Evolutionary conservation across 371 early-diverging fungal species (phyloP).

Genomic region (Saksenaea vasiformis): DNA sequence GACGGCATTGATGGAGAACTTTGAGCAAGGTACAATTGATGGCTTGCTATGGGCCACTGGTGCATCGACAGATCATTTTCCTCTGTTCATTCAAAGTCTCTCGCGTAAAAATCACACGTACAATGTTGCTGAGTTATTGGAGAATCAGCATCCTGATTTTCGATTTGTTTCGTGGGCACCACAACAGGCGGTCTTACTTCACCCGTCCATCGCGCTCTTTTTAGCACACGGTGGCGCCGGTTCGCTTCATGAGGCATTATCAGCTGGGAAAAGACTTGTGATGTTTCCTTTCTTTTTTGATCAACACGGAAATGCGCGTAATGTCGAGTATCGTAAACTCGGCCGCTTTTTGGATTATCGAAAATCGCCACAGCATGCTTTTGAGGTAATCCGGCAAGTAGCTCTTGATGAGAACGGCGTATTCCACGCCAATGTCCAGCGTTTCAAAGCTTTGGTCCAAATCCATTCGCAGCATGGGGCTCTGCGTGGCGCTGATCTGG

Average conservation of each 20-base stretch:
- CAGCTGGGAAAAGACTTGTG: conserved; percentile 27
- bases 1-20: conserved; percentile 8
- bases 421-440: conserved; percentile 12
- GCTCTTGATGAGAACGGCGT: conserved; percentile 3
- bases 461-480: conserved; percentile 19
- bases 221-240: conserved; percentile 45
- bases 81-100: not conserved
- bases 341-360: not conserved
- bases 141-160: conserved; percentile 8
- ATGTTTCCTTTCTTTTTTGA: conserved; percentile 42
- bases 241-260: conserved; percentile 36
- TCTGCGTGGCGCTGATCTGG: conserved; percentile 22
- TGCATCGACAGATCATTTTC: not conserved
- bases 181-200: conserved; percentile 40
- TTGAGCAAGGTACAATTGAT: conserved; percentile 22
- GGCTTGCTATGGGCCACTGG: conserved; percentile 34
- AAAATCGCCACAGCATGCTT: not conserved
- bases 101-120: not conserved
- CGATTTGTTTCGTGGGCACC: conserved; percentile 40
- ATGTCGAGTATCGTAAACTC: not conserved
- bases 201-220: conserved; percentile 32
- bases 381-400: not conserved
- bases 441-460: conserved; percentile 17
- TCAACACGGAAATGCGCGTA: conserved; percentile 26
- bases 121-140: not conserved